Base-by-base conservation (phyloP, 2,329 filamentous ascomycete species). In the Cercospora zeina region DNA sequence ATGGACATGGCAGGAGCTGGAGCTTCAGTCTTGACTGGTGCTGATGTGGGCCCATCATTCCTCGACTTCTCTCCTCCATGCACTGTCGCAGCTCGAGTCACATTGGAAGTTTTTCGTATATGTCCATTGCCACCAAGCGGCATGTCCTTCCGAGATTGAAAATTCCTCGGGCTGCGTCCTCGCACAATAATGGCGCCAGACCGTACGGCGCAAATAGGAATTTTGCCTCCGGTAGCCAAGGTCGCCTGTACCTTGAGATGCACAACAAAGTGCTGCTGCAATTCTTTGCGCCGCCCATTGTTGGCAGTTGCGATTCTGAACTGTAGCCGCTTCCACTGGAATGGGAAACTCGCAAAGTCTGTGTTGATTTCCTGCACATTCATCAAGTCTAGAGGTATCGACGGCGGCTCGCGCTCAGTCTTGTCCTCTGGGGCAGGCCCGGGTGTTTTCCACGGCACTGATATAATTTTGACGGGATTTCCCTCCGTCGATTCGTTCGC, bases 371-470 rank as follows among this genome's bases (percentile, higher is more conserved):
- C 83, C 65, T 86, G 81, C 80, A 91, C 79, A 39, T 81, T 82
- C 74, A 84, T 83, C 58, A 84, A 80, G 70, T 87, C 85, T 65
- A 97, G 78, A 0, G 91, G 90, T 62, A 96, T 87, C 1, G 91
- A 85, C 0, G 89, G 86, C 4, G 93, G 93, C 74, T 97, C 93
- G 73, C 93, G 92, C 74, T 97, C 93, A 0, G 81, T 79, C 73
- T 87, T 88, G 66, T 87, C 83, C 68, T 86, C 81, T 33, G 75
- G 71, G n/a, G 86, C 83, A 3, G 87, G 86, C 76, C 88, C 90
- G 1, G 92, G 93, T 1, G 93, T 97, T 80, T 97, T 97, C 93
- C 93, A 97, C 0, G 93, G 93, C 63, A 97, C 96, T 7, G 95
- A 95, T 66, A 97, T 97, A 65, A 97, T 87, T 70, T 96, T 93